Base-by-base conservation (phyloP, 2,329 filamentous ascomycete genomes). In the Aureobasidium sp. region DNA sequence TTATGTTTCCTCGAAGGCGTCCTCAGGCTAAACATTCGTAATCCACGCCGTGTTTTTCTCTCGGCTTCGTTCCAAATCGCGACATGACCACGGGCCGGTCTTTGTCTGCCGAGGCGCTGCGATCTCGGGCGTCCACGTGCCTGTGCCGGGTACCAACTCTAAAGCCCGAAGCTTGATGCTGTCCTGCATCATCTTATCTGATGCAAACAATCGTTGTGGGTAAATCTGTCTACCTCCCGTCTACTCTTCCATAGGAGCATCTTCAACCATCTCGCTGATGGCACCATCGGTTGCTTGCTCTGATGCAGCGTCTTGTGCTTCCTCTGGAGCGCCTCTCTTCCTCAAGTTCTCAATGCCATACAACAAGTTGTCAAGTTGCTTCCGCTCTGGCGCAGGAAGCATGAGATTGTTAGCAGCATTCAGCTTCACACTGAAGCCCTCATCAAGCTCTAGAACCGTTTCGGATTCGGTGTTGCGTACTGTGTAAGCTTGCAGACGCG, bases 331-430 rank as follows among this genome's bases (percentile, higher is more conserved):
- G n/a, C 73, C 74, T 59, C 78, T 73, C 69, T 82, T 83, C 60
- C 80, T 74, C 52, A 82, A 71, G 61, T 79, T 79, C 63, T 76
- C 76, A 47, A 79, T 70, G 30, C 72, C 73, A 67, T 81, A 81
- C 29, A 82, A 70, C 27, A 79, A 69, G 55, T 73, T 73, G 64
- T 76, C 75, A 39, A 80, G 61, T 61, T 70, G 68, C 66, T 75
- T 77, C 48, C 72, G 70, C 63, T 74, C 67, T 57, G 63, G 63
- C 58, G 62, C 65, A 59, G 62, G 62, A 29, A 67, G 65, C n/a
- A 66, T 61, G 39, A 64, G 62, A 37, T 32, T 25, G 47, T 67
- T 69, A 13, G 34, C 49, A n/a, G 37, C 32, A 44, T 47, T 15
- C 13, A 61, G 34, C 9, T 41, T 50, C 15, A 4, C 15, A 30